Conservation (phyloP, 257 asterid species). For the Craterostigma plantagineum region DNA sequence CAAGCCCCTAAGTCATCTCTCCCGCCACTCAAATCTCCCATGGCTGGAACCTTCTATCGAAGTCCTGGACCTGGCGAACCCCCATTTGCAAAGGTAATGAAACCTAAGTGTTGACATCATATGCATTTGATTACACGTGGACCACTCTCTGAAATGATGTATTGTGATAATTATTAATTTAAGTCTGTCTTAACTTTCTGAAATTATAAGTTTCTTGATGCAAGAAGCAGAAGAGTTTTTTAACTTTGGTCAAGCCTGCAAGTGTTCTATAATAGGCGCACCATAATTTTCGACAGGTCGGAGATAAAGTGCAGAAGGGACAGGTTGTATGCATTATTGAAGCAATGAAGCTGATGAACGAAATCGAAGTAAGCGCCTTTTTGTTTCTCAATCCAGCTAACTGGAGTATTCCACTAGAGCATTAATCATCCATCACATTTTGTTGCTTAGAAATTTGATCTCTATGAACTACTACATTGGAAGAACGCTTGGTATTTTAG, state of each 20-base stretch:
- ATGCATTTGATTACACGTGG: no score
- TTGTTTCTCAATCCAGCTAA: conserved; percentile 4
- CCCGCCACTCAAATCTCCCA: background rate
- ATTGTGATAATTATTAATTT: no score
- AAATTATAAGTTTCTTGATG: no score
- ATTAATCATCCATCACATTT: conserved; percentile 6
- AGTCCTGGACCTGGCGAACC: background rate
- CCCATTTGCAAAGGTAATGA: background rate
- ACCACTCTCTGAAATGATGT: no score
- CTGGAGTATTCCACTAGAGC: conserved; percentile 8
- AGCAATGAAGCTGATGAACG: conserved; percentile 96
- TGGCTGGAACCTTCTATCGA: conserved; percentile 1
- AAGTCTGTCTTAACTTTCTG: no score
- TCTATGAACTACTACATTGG: no score
- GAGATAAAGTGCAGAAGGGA: conserved; percentile 83
- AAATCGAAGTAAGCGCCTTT: conserved; percentile 53
- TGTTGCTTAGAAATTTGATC: background rate
- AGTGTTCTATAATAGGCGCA: no score
- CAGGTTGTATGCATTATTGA: conserved; percentile 81
- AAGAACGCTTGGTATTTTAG: no score
- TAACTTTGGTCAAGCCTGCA: background rate
- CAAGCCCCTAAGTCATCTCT: background rate
- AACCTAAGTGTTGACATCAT: background rate
- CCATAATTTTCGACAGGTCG: conserved; percentile 30
- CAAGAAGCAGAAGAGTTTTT: no score